Conservation (phyloP, 1,284 basidiomycete genomes). For the Ganoderma sp. region DNA sequence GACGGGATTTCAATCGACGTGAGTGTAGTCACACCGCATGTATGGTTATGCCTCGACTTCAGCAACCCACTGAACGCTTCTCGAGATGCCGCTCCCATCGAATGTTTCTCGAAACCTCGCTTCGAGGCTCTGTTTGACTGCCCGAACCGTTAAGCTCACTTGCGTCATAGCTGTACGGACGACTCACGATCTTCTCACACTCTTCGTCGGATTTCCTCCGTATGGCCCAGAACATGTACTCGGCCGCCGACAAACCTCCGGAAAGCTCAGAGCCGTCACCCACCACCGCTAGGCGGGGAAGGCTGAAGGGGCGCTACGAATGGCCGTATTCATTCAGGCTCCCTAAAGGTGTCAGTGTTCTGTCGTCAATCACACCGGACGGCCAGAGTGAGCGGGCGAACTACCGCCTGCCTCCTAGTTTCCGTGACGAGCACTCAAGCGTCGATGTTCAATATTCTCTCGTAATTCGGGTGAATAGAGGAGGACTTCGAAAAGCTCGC, state of each 20-base stretch:
- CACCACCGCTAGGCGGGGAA: constrained; percentile 44
- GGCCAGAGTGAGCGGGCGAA: constrained; percentile 21
- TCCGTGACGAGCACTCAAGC: constrained; percentile 51
- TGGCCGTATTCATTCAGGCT: constrained; percentile 56
- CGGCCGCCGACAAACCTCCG: constrained; percentile 14
- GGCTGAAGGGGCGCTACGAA: constrained; percentile 49
- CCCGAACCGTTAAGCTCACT: neutral
- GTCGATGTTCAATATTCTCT: constrained; percentile 58
- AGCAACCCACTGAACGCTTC: neutral
- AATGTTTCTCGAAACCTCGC: neutral
- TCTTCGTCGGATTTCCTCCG: constrained; percentile 44
- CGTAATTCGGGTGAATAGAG: constrained; percentile 52
- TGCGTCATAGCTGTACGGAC: constrained; percentile 37
- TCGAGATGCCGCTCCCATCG: neutral
- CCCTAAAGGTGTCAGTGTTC: constrained; percentile 46
- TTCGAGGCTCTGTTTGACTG: neutral
- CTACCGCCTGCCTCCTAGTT: constrained; percentile 53
- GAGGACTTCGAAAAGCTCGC: constrained; percentile 42
- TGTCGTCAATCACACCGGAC: constrained; percentile 23
- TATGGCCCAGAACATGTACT: constrained; percentile 39
- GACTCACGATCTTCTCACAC: constrained; percentile 25
- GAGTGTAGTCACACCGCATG: constrained; percentile 27
- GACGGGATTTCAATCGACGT: constrained; percentile 52
- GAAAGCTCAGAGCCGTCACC: neutral
- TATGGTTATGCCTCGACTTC: neutral